Evolutionary conservation across 768 basidiomycete species (phyloP).

Genomic region (Boletus tomentosulus): DNA sequence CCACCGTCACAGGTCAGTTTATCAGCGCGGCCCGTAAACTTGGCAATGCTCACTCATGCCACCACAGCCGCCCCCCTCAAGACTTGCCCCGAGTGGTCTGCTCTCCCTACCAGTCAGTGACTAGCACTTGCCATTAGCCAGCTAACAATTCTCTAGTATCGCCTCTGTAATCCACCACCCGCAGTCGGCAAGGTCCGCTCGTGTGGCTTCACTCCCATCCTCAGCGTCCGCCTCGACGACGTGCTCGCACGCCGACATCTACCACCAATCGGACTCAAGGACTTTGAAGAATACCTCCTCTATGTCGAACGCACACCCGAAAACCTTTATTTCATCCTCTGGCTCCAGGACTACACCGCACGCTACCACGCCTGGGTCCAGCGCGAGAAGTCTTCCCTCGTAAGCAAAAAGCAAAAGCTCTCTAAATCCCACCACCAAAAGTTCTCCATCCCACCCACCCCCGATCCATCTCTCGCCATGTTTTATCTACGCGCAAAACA

Average conservation of each 20-base stretch:
- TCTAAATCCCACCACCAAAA: conserved; percentile 32
- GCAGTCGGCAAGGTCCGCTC: conserved; percentile 66
- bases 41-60: conserved; percentile 8
- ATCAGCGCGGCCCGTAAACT: conserved; percentile 3
- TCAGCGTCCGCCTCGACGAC: conserved; percentile 67
- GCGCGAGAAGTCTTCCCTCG: conserved; percentile 23
- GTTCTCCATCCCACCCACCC: conserved; percentile 32
- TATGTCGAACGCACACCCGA: conserved; percentile 75
- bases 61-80: conserved; percentile 27
- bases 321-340: conserved; percentile 82
- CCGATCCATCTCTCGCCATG: conserved; percentile 56
- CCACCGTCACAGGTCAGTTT: conserved; percentile 7
- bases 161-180: conserved; percentile 66
- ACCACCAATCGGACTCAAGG: conserved; percentile 73
- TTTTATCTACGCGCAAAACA: conserved; percentile 78
- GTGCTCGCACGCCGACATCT: conserved; percentile 73
- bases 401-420: conserved; percentile 41
- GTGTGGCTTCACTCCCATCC: conserved; percentile 62
- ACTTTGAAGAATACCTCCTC: conserved; percentile 76
- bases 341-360: conserved; percentile 69
- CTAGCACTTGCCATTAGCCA: background rate
- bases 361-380: conserved; percentile 42
- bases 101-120: conserved; percentile 38
- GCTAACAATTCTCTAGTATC: conserved; percentile 24
- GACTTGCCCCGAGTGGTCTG: conserved; percentile 32